Evolutionary conservation across 495 filamentous ascomycete species (phyloP).

Genomic region (Aspergillus saccharolyticus): DNA sequence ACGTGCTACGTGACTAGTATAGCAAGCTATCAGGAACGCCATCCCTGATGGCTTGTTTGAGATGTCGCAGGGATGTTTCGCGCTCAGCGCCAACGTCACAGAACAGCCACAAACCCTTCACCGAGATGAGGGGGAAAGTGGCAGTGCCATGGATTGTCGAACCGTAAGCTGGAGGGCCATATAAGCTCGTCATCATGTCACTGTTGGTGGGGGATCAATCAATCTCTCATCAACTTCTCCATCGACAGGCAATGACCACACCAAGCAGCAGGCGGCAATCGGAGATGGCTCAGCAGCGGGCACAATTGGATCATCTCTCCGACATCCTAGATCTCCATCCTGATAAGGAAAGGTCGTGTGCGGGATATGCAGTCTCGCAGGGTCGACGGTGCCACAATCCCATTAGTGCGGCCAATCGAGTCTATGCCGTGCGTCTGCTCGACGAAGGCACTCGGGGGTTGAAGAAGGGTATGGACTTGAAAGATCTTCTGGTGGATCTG

Average conservation of each 20-base stretch:
- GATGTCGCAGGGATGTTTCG: background rate
- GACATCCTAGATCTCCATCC: constrained; percentile 25
- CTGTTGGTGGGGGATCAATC: background rate
- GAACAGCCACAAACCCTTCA: background rate
- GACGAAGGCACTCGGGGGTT: constrained; percentile 19
- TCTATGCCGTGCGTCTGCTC: constrained; percentile 17
- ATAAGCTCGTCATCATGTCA: background rate
- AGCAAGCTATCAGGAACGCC: background rate
- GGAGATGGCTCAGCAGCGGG: background rate
- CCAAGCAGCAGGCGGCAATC: background rate
- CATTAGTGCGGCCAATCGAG: constrained; percentile 17
- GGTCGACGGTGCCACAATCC: constrained; percentile 22
- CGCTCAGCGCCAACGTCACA: background rate
- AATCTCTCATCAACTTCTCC: background rate
- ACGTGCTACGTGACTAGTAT: background rate
- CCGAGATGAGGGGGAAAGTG: background rate
- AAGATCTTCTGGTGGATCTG: constrained; percentile 18
- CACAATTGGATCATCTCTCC: constrained; percentile 10
- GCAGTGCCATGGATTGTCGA: background rate
- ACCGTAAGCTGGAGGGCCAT: background rate
- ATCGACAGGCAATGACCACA: background rate
- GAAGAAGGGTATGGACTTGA: constrained; percentile 14
- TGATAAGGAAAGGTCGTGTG: constrained; percentile 21
- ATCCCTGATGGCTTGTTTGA: background rate
- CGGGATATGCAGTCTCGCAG: constrained; percentile 20